Evolutionary conservation across 169 alveolate species (phyloP).

Genomic region (Eimeria zaria): DNA sequence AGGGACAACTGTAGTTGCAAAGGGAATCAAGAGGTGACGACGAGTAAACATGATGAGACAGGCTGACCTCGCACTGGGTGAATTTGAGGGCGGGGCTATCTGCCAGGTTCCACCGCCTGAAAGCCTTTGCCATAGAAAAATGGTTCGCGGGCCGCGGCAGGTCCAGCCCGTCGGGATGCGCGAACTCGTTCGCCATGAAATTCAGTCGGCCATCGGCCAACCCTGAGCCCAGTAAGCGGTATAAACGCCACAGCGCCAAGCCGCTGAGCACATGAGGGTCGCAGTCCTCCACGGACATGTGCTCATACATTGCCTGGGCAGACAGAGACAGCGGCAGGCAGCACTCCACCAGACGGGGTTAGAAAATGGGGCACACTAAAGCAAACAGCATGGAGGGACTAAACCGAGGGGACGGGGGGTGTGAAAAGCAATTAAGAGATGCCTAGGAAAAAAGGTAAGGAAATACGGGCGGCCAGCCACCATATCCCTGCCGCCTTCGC

Average conservation of each 20-base stretch:
- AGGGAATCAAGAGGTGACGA: neutral
- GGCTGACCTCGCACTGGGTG: slow-evolving; percentile 87
- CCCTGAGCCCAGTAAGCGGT: slow-evolving; percentile 77
- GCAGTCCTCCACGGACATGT: slow-evolving; percentile 89
- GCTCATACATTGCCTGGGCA: slow-evolving; percentile 86
- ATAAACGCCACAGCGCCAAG: slow-evolving; percentile 86
- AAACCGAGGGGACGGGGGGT: neutral
- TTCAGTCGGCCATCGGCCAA: slow-evolving; percentile 89
- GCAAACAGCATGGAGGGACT: neutral
- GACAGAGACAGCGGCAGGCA: neutral
- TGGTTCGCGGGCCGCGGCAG: slow-evolving; percentile 91
- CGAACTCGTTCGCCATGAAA: slow-evolving; percentile 93
- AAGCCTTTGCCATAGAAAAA: slow-evolving; percentile 87
- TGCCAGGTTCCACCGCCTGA: slow-evolving; percentile 92
- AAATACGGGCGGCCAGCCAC: neutral
- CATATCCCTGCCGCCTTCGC: neutral
- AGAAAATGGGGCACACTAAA: neutral
- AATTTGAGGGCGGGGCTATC: slow-evolving; percentile 89
- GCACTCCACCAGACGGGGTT: neutral
- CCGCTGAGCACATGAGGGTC: slow-evolving; percentile 87
- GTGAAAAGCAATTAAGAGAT: neutral
- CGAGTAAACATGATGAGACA: too few relatives aligned
- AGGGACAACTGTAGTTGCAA: neutral
- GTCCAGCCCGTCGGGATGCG: slow-evolving; percentile 93
- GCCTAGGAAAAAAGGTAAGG: neutral